Evolutionary conservation across 2,329 filamentous ascomycete species (phyloP), one percentile per base, ranked within the genome.

Genomic region (Penicillium sp.): DNA sequence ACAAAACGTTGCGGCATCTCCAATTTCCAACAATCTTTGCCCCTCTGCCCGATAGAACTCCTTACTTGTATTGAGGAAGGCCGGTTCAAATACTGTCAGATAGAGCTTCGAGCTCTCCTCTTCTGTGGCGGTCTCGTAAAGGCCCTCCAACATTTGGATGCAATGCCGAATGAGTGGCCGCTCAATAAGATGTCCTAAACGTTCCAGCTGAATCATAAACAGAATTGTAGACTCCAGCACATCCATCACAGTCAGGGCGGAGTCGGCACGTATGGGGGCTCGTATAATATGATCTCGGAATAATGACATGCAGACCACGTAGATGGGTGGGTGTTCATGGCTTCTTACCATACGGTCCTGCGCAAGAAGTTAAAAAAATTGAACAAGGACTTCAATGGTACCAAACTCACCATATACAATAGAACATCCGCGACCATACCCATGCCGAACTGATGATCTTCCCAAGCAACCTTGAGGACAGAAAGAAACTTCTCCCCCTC

Each of bases 351-450:
- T 87, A 46, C 91, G 88, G 69, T 99, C 93, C 84, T 86, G 36
- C 19, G n/a, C 41, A 39, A 45, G n/a, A 32, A 18, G 47, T 61
- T 23, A 56, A 53, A 19, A 3, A 16, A 23, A 13, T 34, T n/a
- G 26, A 13, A 8, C 4, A n/a, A 34, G 26, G 39, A 7, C 3
- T 1, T 4, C n/a, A 11, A 14, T 32, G 10, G 6, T 19, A 13
- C 23, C 0, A 29, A 32, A 67, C 78, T 67, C 68, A 85, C 83
- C 80, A 99, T 90, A 69, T 97, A 97, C 91, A 97, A 97, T 47
- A 97, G 80, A 30, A 97, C 91, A 71, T 97, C 94, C 4, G 92
- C 91, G 47, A 91, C 87, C 93, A 97, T 97, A 68, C 91, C 91
- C 90, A 96, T 96, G 41, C 89, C 92, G 53, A 89, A 84, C 69